Conservation (phyloP, 2,329 filamentous ascomycete genomes). For the Rhynchosporium agropyri region DNA sequence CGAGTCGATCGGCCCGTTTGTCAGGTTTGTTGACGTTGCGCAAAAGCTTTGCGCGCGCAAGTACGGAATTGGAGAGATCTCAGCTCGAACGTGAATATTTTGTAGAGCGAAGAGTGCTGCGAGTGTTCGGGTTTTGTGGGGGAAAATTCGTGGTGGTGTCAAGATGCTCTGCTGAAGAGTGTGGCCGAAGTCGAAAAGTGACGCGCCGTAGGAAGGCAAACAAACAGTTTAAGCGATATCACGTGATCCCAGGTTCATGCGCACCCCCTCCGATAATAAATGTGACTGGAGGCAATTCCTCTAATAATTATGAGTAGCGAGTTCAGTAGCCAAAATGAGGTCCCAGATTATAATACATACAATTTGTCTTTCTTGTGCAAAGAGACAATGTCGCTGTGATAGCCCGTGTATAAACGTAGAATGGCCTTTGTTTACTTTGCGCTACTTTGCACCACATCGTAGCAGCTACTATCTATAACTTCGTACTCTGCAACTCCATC, state of each 20-base stretch:
- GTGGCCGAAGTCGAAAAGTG: not conserved
- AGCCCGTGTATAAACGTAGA: not conserved
- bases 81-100: not conserved
- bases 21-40: not conserved
- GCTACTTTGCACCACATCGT: not conserved
- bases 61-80: not conserved
- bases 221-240: not conserved
- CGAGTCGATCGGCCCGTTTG: not conserved
- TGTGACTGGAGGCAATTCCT: no score
- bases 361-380: not conserved
- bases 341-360: not conserved
- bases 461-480: not conserved
- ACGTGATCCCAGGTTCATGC: not conserved
- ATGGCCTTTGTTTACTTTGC: conserved; percentile 3
- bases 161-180: not conserved
- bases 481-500: not conserved
- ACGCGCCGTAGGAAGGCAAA: not conserved
- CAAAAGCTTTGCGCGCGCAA: not conserved
- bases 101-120: not conserved
- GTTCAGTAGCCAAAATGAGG: no score
- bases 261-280: no score
- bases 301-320: no score
- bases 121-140: not conserved
- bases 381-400: not conserved
- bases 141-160: not conserved